Evolutionary conservation across 768 basidiomycete species (phyloP).

Genomic region (Brasilioporus rufonigricans): DNA sequence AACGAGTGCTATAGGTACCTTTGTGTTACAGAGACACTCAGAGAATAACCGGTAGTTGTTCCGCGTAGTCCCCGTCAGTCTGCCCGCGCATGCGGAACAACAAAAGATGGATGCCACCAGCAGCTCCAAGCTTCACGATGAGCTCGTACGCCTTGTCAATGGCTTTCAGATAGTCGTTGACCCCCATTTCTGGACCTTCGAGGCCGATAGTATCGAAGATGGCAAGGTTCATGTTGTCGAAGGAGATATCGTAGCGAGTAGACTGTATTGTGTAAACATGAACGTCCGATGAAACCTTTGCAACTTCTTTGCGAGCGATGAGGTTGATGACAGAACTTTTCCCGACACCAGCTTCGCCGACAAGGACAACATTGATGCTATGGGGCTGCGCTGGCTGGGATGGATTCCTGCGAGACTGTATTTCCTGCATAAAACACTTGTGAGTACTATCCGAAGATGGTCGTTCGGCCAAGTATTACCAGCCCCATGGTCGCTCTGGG

Average conservation of each 20-base stretch:
- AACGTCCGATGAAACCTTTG: slow-evolving; percentile 27
- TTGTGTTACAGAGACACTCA: slow-evolving; percentile 33
- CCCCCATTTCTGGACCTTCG: slow-evolving; percentile 29
- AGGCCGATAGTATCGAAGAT: slow-evolving; percentile 38
- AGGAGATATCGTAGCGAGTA: slow-evolving; percentile 24
- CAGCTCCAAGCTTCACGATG: slow-evolving; percentile 25
- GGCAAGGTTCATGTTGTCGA: slow-evolving; percentile 16
- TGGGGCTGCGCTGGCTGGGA: neutral
- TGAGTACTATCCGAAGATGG: slow-evolving; percentile 6
- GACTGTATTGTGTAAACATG: slow-evolving; percentile 37
- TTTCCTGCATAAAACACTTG: neutral
- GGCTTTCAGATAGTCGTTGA: slow-evolving; percentile 27
- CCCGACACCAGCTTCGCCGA: slow-evolving; percentile 40
- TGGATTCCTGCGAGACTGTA: neutral
- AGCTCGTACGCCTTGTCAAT: slow-evolving; percentile 34
- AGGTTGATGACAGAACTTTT: slow-evolving; percentile 33
- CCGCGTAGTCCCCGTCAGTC: slow-evolving; percentile 26
- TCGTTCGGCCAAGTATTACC: slow-evolving; percentile 9
- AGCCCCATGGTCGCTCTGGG: neutral
- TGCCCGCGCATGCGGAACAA: slow-evolving; percentile 36
- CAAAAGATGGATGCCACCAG: slow-evolving; percentile 41
- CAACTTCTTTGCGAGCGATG: slow-evolving; percentile 23
- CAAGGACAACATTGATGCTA: slow-evolving; percentile 38
- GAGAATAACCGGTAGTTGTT: slow-evolving; percentile 37
- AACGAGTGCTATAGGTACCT: slow-evolving; percentile 36